A percentile compares a stretch with the other conserved stretches of the same genome.
Conservation (phyloP, 2,329 filamentous ascomycete genomes). For the Diplodia seriata region DNA sequence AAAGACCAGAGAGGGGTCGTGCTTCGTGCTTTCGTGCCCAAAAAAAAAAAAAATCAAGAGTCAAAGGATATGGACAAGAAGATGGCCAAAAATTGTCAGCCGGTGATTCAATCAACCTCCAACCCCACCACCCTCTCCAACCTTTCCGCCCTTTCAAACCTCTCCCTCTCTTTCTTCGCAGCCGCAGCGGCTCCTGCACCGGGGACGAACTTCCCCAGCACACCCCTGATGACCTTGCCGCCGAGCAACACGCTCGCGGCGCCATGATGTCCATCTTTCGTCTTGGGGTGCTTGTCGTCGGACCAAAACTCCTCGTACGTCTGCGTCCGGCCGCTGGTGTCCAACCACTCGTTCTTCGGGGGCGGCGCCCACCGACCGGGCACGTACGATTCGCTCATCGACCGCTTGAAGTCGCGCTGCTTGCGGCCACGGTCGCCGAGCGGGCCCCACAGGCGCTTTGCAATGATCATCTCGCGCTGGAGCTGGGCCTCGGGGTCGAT, state of each 20-base stretch:
- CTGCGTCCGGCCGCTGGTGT: slow-evolving; percentile 12
- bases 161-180: slow-evolving; percentile 7
- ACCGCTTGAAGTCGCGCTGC: slow-evolving; percentile 14
- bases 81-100: no score
- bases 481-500: neutral
- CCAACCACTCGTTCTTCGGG: slow-evolving; percentile 6
- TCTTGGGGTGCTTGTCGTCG: neutral
- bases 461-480: neutral
- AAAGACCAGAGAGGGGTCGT: neutral
- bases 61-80: neutral
- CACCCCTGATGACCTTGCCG: neutral
- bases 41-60: neutral
- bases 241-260: neutral
- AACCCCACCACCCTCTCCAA: neutral
- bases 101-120: neutral
- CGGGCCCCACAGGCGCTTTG: slow-evolving; percentile 13
- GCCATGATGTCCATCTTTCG: neutral
- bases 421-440: slow-evolving; percentile 11
- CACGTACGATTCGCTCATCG: slow-evolving; percentile 4
- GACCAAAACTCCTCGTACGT: slow-evolving; percentile 13
- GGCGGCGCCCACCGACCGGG: slow-evolving; percentile 10
- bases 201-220: neutral
- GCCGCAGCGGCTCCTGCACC: neutral
- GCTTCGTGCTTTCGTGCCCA: no score
- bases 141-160: neutral